These are phyloP conservation scores for Goffeauzyma gilvescens DNA, from an alignment of 768 basidiomycete genomes.

Conservation along the genomic window DNA sequence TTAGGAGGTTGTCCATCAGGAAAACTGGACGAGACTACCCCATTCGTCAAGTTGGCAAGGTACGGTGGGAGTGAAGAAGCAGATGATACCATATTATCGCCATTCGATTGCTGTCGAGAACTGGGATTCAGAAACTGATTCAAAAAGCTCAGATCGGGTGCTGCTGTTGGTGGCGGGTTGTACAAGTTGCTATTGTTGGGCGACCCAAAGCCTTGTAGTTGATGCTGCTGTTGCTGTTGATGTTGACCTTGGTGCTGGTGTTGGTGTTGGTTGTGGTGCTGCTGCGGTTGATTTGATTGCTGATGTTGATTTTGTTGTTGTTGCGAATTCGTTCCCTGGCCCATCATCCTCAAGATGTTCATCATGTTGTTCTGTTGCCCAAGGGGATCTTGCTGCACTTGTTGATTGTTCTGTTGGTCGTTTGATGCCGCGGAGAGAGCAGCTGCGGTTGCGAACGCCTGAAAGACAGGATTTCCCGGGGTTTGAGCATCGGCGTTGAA, in stretches of 20 bases:
- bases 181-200: slow-evolving; percentile 15
- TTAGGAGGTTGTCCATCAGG: too few species aligned
- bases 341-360: too few species aligned
- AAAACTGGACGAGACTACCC: too few species aligned
- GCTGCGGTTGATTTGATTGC: slow-evolving; percentile 2
- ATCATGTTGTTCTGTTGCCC: too few species aligned
- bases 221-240: background rate
- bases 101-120: too few species aligned
- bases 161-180: slow-evolving; percentile 9
- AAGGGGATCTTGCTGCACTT: background rate
- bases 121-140: background rate
- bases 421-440: background rate
- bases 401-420: background rate
- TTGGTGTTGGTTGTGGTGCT: slow-evolving; percentile 4
- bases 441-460: too few species aligned
- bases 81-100: too few species aligned
- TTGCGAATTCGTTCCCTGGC: too few species aligned
- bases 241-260: slow-evolving; percentile 1
- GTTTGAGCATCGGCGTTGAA: too few species aligned
- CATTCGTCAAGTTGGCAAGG: too few species aligned
- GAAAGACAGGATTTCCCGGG: too few species aligned
- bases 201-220: slow-evolving; percentile 1
- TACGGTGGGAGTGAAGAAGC: too few species aligned
- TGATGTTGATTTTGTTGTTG: slow-evolving; percentile 1
- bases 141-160: background rate